phyloP scores from a whole-genome alignment of 768 basidiomycete genomes.

The Pleurotus tuber-regium region DNA sequence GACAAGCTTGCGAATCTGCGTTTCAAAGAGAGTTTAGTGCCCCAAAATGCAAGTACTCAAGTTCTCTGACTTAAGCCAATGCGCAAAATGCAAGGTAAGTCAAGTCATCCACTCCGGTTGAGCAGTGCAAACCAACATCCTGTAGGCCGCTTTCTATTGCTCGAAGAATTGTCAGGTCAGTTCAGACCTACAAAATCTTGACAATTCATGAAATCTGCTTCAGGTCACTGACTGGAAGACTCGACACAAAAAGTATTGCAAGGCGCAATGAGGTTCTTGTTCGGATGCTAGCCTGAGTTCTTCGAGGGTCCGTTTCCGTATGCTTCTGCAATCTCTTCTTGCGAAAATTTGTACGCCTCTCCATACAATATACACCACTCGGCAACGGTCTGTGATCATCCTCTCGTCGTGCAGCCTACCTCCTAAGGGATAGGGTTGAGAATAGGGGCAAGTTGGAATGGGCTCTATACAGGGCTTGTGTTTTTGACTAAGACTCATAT shows the following conservation, averaged over 20 bases:
- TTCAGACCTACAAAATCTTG: neutral
- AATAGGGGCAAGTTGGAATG: too few species aligned
- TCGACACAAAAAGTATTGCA: slow-evolving; percentile 10
- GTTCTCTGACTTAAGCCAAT: slow-evolving; percentile 19
- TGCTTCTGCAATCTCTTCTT: too few species aligned
- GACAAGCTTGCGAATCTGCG: neutral
- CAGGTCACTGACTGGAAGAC: slow-evolving; percentile 5
- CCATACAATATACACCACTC: too few species aligned
- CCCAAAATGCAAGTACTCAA: slow-evolving; percentile 16
- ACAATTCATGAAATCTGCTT: neutral
- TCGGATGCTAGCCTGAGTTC: neutral
- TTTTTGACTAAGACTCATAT: too few species aligned
- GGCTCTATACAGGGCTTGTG: too few species aligned
- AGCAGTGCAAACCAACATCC: neutral
- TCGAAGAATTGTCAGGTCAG: neutral
- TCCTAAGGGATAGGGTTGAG: too few species aligned
- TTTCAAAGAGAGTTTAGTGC: slow-evolving; percentile 19
- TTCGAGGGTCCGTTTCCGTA: too few species aligned
- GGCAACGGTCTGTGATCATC: too few species aligned
- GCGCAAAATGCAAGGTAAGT: slow-evolving; percentile 25
- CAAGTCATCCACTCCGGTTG: neutral
- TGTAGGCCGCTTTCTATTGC: neutral
- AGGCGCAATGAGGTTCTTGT: neutral
- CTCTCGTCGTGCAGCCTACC: too few species aligned
- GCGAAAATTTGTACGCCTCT: too few species aligned